Percentiles rank a stretch among this genome's conserved stretches.
Evolutionary conservation across 1,284 basidiomycete genomes (phyloP).

Genomic region (Limonomyces culmigenus): DNA sequence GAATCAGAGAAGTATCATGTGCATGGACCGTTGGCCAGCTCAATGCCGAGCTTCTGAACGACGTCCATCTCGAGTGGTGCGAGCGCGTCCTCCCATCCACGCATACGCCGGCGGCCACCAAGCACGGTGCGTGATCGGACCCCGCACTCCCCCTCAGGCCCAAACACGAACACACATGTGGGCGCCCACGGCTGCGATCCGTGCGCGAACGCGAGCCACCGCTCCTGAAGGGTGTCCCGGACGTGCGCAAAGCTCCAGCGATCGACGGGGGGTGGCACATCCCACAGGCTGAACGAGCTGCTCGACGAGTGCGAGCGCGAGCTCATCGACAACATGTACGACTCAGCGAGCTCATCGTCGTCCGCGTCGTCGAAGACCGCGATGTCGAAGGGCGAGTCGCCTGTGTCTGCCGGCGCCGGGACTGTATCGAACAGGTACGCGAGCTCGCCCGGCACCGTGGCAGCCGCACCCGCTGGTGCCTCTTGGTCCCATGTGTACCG

Average conservation of each 20-base stretch:
- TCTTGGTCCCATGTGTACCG: constrained; percentile 70
- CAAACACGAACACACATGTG: constrained; percentile 57
- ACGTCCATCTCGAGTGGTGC: constrained; percentile 46
- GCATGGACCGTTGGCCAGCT: constrained; percentile 54
- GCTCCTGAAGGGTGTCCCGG: constrained; percentile 47
- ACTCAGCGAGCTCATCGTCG: not conserved
- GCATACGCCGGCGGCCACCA: constrained; percentile 25
- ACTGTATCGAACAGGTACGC: constrained; percentile 64
- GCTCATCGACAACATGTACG: not conserved
- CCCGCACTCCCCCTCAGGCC: constrained; percentile 51
- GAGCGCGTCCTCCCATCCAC: constrained; percentile 43
- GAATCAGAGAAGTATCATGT: too few species aligned
- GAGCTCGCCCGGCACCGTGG: constrained; percentile 47
- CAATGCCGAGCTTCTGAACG: constrained; percentile 53
- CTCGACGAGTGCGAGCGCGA: not conserved
- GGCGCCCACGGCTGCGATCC: constrained; percentile 53
- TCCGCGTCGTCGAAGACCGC: not conserved
- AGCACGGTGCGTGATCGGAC: constrained; percentile 40
- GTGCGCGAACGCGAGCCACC: constrained; percentile 58
- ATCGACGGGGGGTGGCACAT: constrained; percentile 23
- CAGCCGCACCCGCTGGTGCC: constrained; percentile 39
- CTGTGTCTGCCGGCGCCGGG: constrained; percentile 16
- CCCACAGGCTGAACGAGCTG: not conserved
- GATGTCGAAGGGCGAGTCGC: not conserved
- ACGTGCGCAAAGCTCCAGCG: constrained; percentile 46